Conservation (phyloP, 768 basidiomycete genomes). For the Paxillus ammoniavirescens region DNA sequence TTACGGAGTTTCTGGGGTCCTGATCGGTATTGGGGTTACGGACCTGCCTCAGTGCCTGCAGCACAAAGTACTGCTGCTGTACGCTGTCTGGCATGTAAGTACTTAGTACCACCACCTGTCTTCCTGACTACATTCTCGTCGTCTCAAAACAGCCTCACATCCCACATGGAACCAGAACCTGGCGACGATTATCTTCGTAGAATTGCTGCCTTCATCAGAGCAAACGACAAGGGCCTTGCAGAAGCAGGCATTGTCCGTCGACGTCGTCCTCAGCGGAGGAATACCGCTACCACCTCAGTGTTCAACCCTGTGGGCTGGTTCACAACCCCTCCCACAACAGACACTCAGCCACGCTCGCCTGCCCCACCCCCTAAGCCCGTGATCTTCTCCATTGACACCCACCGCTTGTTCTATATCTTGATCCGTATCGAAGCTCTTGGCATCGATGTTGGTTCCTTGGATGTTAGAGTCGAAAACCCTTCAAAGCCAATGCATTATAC, state of each 20-base stretch:
- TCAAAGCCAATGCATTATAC: conserved; percentile 77
- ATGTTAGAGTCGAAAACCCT: conserved; percentile 70
- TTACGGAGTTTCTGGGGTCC: conserved; percentile 21
- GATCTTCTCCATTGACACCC: conserved; percentile 68
- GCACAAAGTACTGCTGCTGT: too few species aligned
- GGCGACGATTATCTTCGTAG: conserved; percentile 78
- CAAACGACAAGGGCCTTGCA: conserved; percentile 72
- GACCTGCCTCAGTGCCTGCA: conserved; percentile 8
- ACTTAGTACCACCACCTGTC: neutral
- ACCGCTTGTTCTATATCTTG: conserved; percentile 85
- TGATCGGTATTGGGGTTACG: conserved; percentile 11
- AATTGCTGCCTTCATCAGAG: conserved; percentile 67
- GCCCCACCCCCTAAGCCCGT: conserved; percentile 52
- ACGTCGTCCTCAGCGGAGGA: conserved; percentile 39
- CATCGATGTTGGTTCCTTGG: conserved; percentile 75
- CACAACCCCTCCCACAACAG: conserved; percentile 11
- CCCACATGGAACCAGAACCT: conserved; percentile 49
- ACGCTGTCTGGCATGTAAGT: neutral
- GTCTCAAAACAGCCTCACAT: neutral
- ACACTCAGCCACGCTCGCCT: conserved; percentile 27
- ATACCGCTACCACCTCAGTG: conserved; percentile 34
- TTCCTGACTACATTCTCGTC: neutral
- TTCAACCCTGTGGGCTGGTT: conserved; percentile 70
- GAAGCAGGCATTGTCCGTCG: conserved; percentile 55
- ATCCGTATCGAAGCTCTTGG: conserved; percentile 83